Evolutionary conservation across 306 rosid species (phyloP).

Genomic region (Cucurbita moschata): DNA sequence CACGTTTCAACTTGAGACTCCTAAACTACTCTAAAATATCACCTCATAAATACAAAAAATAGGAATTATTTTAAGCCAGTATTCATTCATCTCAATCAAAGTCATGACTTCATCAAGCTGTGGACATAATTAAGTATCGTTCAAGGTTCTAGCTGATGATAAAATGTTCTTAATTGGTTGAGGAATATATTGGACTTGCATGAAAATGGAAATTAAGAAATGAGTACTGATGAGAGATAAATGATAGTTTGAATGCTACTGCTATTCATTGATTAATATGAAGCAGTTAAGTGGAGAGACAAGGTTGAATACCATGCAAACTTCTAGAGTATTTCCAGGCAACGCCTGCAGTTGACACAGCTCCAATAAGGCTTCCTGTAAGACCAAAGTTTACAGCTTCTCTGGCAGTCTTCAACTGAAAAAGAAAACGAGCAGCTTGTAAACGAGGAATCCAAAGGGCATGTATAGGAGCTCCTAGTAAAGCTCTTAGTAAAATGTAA

Average conservation of each 20-base stretch:
- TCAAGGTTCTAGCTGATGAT: neutral
- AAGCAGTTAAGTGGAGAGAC: neutral
- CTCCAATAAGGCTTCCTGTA: conserved; percentile 65
- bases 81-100: neutral
- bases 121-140: neutral
- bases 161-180: neutral
- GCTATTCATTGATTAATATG: neutral
- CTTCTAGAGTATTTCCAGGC: conserved; percentile 79
- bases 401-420: conserved; percentile 64
- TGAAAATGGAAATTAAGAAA: neutral
- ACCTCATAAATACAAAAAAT: neutral
- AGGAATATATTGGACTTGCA: neutral
- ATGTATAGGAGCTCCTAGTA: neutral
- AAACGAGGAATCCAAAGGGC: neutral
- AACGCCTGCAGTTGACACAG: conserved; percentile 51
- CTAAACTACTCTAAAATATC: neutral
- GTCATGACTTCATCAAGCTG: neutral
- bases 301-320: conserved; percentile 44
- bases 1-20: neutral
- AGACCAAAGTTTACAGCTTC: conserved; percentile 46
- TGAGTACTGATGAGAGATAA: neutral
- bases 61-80: neutral
- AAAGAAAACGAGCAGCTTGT: conserved; percentile 4
- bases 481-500: neutral
- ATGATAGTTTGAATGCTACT: neutral